Evolutionary conservation across 805 yeast species (phyloP), one percentile per base, ranked within the genome.

Genomic region (Metschnikowia reukaufii): DNA sequence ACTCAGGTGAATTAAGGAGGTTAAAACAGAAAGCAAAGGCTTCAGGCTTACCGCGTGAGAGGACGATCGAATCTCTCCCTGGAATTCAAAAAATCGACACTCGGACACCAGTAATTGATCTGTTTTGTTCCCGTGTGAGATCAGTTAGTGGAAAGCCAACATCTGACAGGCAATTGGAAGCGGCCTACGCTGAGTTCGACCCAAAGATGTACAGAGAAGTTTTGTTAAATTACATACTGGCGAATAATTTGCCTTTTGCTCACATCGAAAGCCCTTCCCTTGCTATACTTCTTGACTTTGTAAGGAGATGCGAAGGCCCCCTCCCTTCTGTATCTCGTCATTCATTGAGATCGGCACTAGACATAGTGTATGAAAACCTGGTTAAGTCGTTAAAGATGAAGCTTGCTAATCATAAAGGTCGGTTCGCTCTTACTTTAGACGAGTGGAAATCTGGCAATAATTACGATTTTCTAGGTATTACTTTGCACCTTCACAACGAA

Each of bases 371-470:
- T 21, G 27, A 39, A 10, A 30, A 39, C n/a, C 43, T 39, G 43
- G 18, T 39, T 27, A 16, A 30, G 10, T 21, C 10, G 12, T 31
- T 32, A 16, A 39, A 39, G 43, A 18, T 18, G 19, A 30, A n/a
- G 31, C 30, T 41, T 20, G 39, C 44, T 20, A 25, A 41, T 20
- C 31, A 33, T 36, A 41, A 41, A 34, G 44, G 39, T 13, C 19
- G 21, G 21, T 34, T 41, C 16, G 25, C 34, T 21, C 38, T 33
- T 7, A 33, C 39, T 25, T 34, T 41, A 27, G 13, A 41, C 25
- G 44, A 33, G 39, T 41, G 38, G 44, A 33, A 25, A 17, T 23
- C 44, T 17, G 38, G 44, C 39, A 25, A 41, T 12, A 25, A 37
- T 15, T 20, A 8, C n/a, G 20, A 25, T 23, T 37, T 37, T 37